These are phyloP conservation scores for Xylaria curta DNA, from an alignment of 495 filamentous ascomycete genomes.

Conservation along the genomic window DNA sequence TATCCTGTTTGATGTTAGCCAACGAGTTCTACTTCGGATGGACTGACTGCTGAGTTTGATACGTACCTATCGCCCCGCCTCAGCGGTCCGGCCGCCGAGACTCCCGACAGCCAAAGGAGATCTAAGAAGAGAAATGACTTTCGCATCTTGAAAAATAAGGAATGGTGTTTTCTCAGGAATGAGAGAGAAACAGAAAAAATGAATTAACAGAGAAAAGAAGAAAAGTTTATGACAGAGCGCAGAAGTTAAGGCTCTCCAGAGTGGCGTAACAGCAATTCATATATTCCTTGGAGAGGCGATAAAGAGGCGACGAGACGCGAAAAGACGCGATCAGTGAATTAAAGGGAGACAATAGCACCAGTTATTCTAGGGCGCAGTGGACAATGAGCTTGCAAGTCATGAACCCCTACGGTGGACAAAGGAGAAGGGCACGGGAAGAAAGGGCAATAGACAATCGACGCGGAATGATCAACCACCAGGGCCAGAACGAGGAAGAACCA, in stretches of 20 bases:
- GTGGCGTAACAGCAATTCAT: constrained; percentile 35
- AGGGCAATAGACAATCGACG: neutral
- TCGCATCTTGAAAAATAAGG: constrained; percentile 32
- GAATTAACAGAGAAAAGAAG: constrained; percentile 21
- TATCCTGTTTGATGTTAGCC: constrained; percentile 32
- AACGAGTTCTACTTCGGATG: neutral
- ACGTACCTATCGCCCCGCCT: constrained; percentile 38
- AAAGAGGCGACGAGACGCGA: constrained; percentile 33
- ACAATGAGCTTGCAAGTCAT: constrained; percentile 31
- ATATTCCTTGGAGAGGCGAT: constrained; percentile 35
- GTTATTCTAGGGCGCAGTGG: constrained; percentile 18
- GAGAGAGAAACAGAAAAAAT: constrained; percentile 19
- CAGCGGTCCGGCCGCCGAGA: constrained; percentile 42
- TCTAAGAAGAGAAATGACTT: constrained; percentile 38
- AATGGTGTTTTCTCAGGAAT: constrained; percentile 2
- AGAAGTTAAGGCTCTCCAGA: constrained; percentile 25
- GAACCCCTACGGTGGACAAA: constrained; percentile 29
- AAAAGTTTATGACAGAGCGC: constrained; percentile 20
- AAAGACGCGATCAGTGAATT: constrained; percentile 28
- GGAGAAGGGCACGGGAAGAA: constrained; percentile 30
- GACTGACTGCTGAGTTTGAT: constrained; percentile 9
- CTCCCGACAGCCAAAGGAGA: constrained; percentile 39
- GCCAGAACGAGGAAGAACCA: constrained; percentile 27
- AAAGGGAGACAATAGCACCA: constrained; percentile 28
- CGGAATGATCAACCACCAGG: constrained; percentile 26